Percentiles rank a stretch among this genome's conserved stretches.
These are phyloP conservation scores for Globisporangium yorkense DNA, from an alignment of 352 stramenopile genomes.

Conservation along the genomic window DNA sequence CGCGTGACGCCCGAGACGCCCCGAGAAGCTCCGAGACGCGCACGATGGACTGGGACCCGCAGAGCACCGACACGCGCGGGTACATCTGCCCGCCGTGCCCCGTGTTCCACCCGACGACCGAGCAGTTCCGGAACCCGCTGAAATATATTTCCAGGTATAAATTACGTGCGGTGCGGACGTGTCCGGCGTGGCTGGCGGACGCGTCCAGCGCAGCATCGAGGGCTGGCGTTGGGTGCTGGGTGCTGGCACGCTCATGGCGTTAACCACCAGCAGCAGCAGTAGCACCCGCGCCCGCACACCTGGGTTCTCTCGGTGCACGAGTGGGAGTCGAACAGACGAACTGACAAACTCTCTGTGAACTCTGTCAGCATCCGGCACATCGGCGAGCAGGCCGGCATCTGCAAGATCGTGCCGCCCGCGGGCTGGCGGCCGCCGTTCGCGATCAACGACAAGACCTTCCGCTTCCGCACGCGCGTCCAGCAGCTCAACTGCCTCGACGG, in stretches of 20 bases:
- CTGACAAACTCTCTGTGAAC: constrained; percentile 1
- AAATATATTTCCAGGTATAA: constrained; percentile 90
- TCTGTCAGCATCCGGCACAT: constrained; percentile 78
- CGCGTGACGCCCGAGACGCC: no score
- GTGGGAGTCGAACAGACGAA: neutral
- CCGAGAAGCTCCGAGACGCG: neutral
- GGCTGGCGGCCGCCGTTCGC: constrained; percentile 91
- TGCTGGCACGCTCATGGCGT: no score
- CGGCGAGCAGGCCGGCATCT: constrained; percentile 94
- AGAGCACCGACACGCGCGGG: constrained; percentile 41
- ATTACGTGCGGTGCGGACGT: constrained; percentile 24
- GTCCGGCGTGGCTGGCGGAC: no score
- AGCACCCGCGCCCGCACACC: no score
- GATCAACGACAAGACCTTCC: constrained; percentile 81
- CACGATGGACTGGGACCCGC: constrained; percentile 69
- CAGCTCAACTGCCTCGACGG: constrained; percentile 91
- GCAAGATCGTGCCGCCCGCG: constrained; percentile 96
- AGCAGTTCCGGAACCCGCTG: constrained; percentile 89
- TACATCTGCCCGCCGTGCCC: constrained; percentile 83
- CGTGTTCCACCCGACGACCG: constrained; percentile 78
- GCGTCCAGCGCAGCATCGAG: no score
- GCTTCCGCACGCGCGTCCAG: constrained; percentile 95
- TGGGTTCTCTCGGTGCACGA: no score
- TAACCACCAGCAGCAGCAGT: neutral
- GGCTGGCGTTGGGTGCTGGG: no score